A percentile compares a stretch with the other conserved stretches of the same genome.
These are phyloP conservation scores for Zanthoxylum bungeanum DNA, from an alignment of 345 rosid genomes.

Conservation along the genomic window DNA sequence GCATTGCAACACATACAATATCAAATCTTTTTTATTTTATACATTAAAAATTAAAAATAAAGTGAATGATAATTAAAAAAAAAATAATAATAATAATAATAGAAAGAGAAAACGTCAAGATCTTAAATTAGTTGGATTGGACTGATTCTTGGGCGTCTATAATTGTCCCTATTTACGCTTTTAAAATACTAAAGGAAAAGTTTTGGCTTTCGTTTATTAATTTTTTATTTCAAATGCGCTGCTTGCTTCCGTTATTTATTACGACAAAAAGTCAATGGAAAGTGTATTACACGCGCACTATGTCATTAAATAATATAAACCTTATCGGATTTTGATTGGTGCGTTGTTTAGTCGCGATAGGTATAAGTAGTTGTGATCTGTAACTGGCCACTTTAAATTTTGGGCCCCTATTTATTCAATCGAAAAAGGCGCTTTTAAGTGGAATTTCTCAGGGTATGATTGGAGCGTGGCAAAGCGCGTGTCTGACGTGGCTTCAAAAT, in stretches of 20 bases:
- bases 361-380: not conserved
- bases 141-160: conserved; percentile 6
- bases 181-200: conserved; percentile 3
- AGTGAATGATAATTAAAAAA: not conserved
- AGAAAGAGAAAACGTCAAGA: not conserved
- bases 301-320: no score
- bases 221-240: no score
- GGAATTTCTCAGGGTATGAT: not conserved
- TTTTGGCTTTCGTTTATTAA: no score
- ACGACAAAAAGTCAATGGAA: not conserved
- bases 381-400: not conserved
- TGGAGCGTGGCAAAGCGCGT: not conserved
- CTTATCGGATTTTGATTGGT: not conserved
- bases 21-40: no score
- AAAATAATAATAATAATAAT: not conserved
- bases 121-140: not conserved
- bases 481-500: not conserved
- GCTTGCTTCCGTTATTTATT: not conserved
- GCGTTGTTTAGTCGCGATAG: not conserved
- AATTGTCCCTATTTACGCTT: not conserved
- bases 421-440: not conserved
- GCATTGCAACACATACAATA: not conserved
- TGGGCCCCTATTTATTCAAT: no score
- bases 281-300: not conserved
- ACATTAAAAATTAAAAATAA: not conserved